Evolutionary conservation across 208 protist species (phyloP).

Genomic region (Trypanosoma boissoni): DNA sequence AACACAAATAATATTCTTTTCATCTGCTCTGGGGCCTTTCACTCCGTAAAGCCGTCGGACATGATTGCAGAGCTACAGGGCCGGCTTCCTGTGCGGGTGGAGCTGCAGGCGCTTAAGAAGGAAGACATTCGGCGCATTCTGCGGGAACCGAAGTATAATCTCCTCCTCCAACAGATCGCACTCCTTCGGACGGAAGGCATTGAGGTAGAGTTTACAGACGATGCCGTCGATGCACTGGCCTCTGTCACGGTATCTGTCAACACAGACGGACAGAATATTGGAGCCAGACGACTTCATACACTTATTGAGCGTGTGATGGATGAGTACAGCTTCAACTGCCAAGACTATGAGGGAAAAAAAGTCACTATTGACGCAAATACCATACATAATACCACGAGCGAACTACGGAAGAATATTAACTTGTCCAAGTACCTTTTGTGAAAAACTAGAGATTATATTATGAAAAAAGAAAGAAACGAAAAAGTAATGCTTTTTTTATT

Average conservation of each 20-base stretch:
- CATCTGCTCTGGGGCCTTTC: slow-evolving; percentile 97
- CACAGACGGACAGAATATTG: slow-evolving; percentile 95
- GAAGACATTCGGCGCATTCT: slow-evolving; percentile 95
- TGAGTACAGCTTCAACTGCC: slow-evolving; percentile 91
- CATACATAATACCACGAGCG: slow-evolving; percentile 68
- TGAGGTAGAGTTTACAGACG: slow-evolving; percentile 92
- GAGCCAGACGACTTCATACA: slow-evolving; percentile 95
- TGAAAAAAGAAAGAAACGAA: not conserved
- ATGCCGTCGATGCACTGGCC: slow-evolving; percentile 91
- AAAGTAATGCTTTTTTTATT: too few relatives aligned
- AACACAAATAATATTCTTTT: slow-evolving; percentile 98
- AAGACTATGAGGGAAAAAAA: slow-evolving; percentile 76
- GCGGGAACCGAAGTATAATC: slow-evolving; percentile 95
- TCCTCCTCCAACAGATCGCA: slow-evolving; percentile 90
- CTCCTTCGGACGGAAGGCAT: slow-evolving; percentile 95
- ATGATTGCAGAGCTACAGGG: slow-evolving; percentile 96
- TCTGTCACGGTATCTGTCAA: slow-evolving; percentile 92
- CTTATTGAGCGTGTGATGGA: slow-evolving; percentile 95
- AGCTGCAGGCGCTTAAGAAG: slow-evolving; percentile 94
- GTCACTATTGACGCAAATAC: slow-evolving; percentile 62
- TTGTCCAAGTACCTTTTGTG: slow-evolving; percentile 90
- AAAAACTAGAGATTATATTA: not conserved
- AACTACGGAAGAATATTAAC: slow-evolving; percentile 86
- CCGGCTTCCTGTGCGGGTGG: slow-evolving; percentile 97
- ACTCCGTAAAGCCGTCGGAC: slow-evolving; percentile 88